Percentiles rank a stretch among this genome's conserved stretches.
Evolutionary conservation across 768 basidiomycete species (phyloP).

Genomic region (Psilocybe cubensis): DNA sequence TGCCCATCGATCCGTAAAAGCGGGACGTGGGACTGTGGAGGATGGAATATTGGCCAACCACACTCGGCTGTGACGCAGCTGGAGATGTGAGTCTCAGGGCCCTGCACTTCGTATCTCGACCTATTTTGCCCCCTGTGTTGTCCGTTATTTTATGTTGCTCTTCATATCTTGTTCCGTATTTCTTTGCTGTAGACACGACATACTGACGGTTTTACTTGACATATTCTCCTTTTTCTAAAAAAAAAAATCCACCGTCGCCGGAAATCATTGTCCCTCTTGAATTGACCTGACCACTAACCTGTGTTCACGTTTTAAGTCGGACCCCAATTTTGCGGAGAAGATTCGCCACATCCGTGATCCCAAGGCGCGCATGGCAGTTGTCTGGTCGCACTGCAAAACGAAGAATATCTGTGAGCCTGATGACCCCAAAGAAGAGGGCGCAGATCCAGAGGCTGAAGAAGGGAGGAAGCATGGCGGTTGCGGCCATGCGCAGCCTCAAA

Average conservation of each 20-base stretch:
- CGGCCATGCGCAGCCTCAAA: conserved; percentile 86
- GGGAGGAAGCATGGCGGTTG: conserved; percentile 96
- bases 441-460: conserved; percentile 68
- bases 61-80: conserved; percentile 75
- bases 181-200: conserved; percentile 46
- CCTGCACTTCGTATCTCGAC: conserved; percentile 68
- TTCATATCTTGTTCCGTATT: conserved; percentile 23
- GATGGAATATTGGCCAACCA: conserved; percentile 53
- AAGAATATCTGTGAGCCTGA: conserved; percentile 91
- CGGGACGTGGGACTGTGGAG: conserved; percentile 33
- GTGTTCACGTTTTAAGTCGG: conserved; percentile 62
- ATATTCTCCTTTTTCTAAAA: conserved; percentile 56
- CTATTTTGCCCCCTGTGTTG: conserved; percentile 64
- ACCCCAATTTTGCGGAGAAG: conserved; percentile 83
- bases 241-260: conserved; percentile 24
- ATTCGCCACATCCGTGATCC: conserved; percentile 86
- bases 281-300: conserved; percentile 16
- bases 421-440: conserved; percentile 85
- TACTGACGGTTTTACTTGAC: conserved; percentile 71
- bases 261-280: conserved; percentile 9
- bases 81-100: conserved; percentile 54
- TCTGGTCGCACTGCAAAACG: conserved; percentile 86
- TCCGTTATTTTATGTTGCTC: conserved; percentile 34
- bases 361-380: conserved; percentile 84
- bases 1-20: conserved; percentile 35